Evolutionary conservation across 768 basidiomycete genomes (phyloP).

Genomic region (Podaxis rugospora): DNA sequence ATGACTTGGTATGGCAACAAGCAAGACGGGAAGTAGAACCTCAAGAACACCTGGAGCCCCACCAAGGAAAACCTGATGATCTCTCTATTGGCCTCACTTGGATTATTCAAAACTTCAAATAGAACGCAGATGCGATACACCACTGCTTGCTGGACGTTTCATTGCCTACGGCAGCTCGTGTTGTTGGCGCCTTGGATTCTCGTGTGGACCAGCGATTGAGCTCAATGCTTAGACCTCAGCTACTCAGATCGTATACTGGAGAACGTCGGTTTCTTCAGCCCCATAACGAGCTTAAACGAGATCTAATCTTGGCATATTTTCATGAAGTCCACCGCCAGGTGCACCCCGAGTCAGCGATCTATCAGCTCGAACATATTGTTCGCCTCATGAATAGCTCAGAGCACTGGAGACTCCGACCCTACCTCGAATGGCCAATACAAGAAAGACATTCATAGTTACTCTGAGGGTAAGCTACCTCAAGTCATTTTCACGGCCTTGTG

Average conservation of each 20-base stretch:
- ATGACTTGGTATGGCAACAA: not conserved
- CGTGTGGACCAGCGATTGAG: not conserved
- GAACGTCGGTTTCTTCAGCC: conserved; percentile 1
- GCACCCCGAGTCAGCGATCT: not conserved
- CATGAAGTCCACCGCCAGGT: not conserved
- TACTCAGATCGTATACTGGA: not conserved
- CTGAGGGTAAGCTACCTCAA: not conserved
- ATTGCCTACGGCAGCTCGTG: conserved; percentile 1
- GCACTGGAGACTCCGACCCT: not conserved
- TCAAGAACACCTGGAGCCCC: not conserved
- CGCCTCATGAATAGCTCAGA: conserved; percentile 1
- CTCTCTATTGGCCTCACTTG: not conserved
- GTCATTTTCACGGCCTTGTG: not conserved
- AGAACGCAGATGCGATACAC: not conserved
- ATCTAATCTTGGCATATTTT: conserved; percentile 4
- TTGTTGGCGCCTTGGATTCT: not conserved
- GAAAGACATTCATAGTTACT: not conserved
- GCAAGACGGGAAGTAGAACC: not conserved
- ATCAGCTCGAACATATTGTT: conserved; percentile 3
- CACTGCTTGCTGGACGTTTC: not conserved
- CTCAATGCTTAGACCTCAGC: not conserved
- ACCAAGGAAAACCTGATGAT: not conserved
- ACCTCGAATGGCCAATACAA: conserved; percentile 4
- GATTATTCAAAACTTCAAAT: not conserved
- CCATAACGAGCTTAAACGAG: conserved; percentile 5